Base-by-base conservation (phyloP, 2,329 filamentous ascomycete species). In the Aspergillus sp. region DNA sequence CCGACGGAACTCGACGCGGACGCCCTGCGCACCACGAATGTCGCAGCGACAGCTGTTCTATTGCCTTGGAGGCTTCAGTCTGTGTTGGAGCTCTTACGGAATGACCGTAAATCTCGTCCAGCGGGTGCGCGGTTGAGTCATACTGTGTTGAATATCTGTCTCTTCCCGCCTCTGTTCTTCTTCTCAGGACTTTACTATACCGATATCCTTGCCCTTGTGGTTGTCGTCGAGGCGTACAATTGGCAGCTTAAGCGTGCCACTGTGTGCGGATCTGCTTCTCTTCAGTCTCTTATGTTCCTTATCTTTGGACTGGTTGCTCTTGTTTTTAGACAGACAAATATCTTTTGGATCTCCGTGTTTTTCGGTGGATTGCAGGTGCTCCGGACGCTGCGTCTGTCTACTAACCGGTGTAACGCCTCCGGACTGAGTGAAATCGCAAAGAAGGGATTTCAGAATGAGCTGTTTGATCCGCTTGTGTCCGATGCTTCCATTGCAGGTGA, bases 121-220 rank as follows among this genome's bases (percentile, higher is more conserved):
- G 47, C 62, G 46, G 53, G 58, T 44, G 60, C 66, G 13, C 65
- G 64, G 57, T 44, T 70, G 41, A 68, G 63, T 49, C 66, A 69
- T 55, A 65, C 63, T 1, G 86, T 85, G 2, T 61, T 93, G 55
- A 95, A 96, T 56, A 80, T 95, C 37, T 82, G 82, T 15, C 74
- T 95, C 0, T 96, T 97, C 53, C 93, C 93, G 0, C 81, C 90
- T 0, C 67, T 98, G 0, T 96, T 95, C 75, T 98, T 98, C 77
- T 98, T 98, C 68, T 93, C 89, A 0, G 90, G 82, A 0, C 74
- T 98, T 6, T 98, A 95, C 67, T 98, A 98, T 66, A 98, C 93
- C 0, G 93, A 98, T 66, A 79, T 96, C 2, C 76, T 87, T 44
- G 94, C 91, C 0, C 87, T 90, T 0, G 74, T 87, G 6, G 77